Conservation (phyloP, 805 yeast genomes). For the Ogataea minuta region DNA sequence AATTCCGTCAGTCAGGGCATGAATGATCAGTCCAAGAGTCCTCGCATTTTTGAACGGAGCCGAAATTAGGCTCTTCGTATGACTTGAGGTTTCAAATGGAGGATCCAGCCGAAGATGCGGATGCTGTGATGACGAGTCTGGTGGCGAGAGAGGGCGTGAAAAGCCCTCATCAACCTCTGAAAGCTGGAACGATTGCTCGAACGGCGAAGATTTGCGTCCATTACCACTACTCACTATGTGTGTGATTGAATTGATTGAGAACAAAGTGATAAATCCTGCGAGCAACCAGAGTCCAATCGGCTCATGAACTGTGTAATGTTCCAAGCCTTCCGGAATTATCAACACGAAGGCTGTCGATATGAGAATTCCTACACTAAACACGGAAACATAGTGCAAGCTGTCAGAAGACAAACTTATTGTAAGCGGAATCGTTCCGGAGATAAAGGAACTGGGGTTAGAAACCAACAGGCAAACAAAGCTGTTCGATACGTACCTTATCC, state of each 20-base stretch:
- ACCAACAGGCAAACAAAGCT: background rate
- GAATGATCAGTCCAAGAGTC: conserved; percentile 62
- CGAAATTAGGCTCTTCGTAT: conserved; percentile 15
- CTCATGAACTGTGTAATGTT: conserved; percentile 27
- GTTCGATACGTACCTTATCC: conserved; percentile 15
- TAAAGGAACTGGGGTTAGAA: conserved; percentile 23
- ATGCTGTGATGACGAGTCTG: background rate
- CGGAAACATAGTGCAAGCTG: conserved; percentile 40
- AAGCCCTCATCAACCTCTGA: background rate
- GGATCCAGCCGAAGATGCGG: background rate
- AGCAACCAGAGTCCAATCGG: conserved; percentile 49
- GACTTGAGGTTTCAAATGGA: conserved; percentile 4
- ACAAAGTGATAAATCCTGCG: conserved; percentile 55
- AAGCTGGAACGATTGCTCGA: conserved; percentile 5
- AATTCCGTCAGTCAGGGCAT: conserved; percentile 70
- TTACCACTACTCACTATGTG: conserved; percentile 6
- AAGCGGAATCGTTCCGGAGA: conserved; percentile 31
- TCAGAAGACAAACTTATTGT: conserved; percentile 23
- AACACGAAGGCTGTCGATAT: conserved; percentile 58
- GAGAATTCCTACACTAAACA: conserved; percentile 58
- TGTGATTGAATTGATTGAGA: conserved; percentile 41
- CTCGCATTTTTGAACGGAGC: conserved; percentile 44
- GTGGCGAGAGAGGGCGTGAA: conserved; percentile 3
- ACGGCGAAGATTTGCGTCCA: background rate
- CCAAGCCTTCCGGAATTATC: conserved; percentile 66